Evolutionary conservation across 495 filamentous ascomycete species (phyloP).

Genomic region (Penicillium paradoxum): DNA sequence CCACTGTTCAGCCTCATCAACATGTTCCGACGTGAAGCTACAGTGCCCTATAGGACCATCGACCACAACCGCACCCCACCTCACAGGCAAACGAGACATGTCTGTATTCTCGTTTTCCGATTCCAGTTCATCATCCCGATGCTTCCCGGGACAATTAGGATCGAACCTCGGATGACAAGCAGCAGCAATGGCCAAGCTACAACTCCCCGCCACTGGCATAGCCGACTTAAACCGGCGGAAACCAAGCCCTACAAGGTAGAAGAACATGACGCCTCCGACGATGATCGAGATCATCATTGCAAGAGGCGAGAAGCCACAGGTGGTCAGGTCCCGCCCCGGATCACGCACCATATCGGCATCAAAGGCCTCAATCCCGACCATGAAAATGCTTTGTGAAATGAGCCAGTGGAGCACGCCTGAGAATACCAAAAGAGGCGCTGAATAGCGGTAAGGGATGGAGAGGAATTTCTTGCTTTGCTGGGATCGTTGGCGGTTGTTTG

Average conservation of each 20-base stretch:
- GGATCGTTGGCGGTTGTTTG: conserved; percentile 21
- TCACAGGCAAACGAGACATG: neutral
- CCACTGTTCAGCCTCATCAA: neutral
- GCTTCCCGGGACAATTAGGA: neutral
- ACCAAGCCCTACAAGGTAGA: neutral
- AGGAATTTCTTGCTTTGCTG: conserved; percentile 47
- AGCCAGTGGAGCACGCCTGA: conserved; percentile 39
- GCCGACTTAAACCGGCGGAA: neutral
- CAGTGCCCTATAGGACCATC: neutral
- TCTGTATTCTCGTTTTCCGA: neutral
- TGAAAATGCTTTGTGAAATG: conserved; percentile 36
- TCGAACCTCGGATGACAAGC: conserved; percentile 4
- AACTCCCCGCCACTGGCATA: conserved; percentile 4
- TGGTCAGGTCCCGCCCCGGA: neutral
- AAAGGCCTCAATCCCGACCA: conserved; percentile 24
- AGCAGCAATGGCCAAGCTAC: conserved; percentile 9
- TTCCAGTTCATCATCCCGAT: neutral
- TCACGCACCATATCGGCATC: conserved; percentile 8
- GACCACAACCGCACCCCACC: neutral
- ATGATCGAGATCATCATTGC: neutral
- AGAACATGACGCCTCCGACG: neutral
- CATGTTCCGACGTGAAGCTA: neutral
- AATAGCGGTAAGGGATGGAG: conserved; percentile 43
- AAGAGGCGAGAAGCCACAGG: conserved; percentile 2
- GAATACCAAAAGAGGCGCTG: conserved; percentile 29